These are phyloP conservation scores for Globisporangium spiculum DNA, from an alignment of 352 stramenopile species.

Conservation along the genomic window DNA sequence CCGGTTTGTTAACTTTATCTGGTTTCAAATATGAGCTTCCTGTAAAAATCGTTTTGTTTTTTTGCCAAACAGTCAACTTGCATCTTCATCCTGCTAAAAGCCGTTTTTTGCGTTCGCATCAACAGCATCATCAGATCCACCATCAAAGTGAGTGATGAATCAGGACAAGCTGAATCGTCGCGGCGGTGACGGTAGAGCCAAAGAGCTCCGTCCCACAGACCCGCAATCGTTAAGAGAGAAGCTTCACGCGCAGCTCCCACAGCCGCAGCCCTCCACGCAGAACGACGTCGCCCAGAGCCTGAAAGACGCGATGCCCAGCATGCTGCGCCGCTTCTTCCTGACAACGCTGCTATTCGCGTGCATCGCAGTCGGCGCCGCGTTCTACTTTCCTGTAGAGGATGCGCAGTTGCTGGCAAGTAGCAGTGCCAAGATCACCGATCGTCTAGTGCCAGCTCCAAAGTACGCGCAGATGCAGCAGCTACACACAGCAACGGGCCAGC, in stretches of 20 bases:
- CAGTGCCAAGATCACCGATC: not conserved
- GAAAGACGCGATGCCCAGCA: slow-evolving; percentile 25
- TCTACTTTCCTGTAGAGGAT: slow-evolving; percentile 11
- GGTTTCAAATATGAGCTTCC: too few relatives aligned
- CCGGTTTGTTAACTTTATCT: not conserved
- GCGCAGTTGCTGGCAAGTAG: not conserved
- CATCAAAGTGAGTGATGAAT: slow-evolving; percentile 10
- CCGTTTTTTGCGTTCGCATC: not conserved
- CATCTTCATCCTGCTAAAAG: too few relatives aligned
- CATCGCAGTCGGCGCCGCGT: slow-evolving; percentile 15
- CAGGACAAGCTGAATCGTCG: slow-evolving; percentile 14
- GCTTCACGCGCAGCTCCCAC: not conserved
- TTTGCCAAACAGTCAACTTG: too few relatives aligned
- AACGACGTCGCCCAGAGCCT: slow-evolving; percentile 15
- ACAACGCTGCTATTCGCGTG: slow-evolving; percentile 26
- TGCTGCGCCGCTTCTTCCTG: slow-evolving; percentile 35
- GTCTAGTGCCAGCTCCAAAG: slow-evolving; percentile 19
- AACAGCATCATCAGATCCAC: not conserved
- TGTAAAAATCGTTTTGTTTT: too few relatives aligned
- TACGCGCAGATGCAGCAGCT: slow-evolving; percentile 11
- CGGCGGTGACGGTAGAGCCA: not conserved
- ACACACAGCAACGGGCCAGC: not conserved
- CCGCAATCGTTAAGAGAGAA: not conserved
- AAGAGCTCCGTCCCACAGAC: not conserved
- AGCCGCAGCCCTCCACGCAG: slow-evolving; percentile 1